Percentiles rank a stretch among this genome's conserved stretches.
Evolutionary conservation across 2,329 filamentous ascomycete species (phyloP).

Genomic region (Sporothrix schenckii): DNA sequence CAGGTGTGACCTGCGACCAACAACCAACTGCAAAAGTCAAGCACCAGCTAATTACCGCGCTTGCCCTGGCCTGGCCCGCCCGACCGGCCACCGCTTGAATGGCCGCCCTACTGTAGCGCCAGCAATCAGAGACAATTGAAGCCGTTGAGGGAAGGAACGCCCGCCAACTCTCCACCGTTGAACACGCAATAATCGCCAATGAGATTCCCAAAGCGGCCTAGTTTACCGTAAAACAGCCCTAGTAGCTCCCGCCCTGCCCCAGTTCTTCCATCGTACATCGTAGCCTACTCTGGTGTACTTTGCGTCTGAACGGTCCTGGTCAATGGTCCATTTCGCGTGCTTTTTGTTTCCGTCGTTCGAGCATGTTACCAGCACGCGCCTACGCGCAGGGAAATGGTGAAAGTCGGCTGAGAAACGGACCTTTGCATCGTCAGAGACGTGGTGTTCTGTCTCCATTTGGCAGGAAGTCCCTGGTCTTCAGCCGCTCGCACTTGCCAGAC

Average conservation of each 20-base stretch:
- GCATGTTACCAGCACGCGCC: background rate
- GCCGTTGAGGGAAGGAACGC: conserved; percentile 13
- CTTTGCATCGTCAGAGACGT: background rate
- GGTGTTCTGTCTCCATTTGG: background rate
- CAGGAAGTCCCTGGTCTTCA: background rate
- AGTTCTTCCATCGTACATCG: background rate
- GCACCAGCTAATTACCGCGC: background rate
- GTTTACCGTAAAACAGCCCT: background rate
- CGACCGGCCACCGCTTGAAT: conserved; percentile 16
- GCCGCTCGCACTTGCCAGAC: conserved; percentile 10
- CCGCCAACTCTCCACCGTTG: conserved; percentile 6
- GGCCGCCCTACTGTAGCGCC: conserved; percentile 14
- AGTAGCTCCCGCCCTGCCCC: conserved; percentile 23
- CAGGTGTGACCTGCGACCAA: background rate
- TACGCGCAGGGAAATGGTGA: background rate
- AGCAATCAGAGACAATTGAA: conserved; percentile 6
- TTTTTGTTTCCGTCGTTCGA: background rate
- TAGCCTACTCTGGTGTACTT: background rate
- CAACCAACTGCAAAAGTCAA: background rate
- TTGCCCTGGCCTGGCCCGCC: conserved; percentile 7
- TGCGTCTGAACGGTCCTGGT: background rate
- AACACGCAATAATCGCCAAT: conserved; percentile 24
- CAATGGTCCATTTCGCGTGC: background rate
- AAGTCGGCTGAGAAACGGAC: background rate
- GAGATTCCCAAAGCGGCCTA: background rate